Evolutionary conservation across 2,329 filamentous ascomycete genomes (phyloP), one percentile per base, ranked within the genome.

Genomic region (Incumbomyces delicatus): DNA sequence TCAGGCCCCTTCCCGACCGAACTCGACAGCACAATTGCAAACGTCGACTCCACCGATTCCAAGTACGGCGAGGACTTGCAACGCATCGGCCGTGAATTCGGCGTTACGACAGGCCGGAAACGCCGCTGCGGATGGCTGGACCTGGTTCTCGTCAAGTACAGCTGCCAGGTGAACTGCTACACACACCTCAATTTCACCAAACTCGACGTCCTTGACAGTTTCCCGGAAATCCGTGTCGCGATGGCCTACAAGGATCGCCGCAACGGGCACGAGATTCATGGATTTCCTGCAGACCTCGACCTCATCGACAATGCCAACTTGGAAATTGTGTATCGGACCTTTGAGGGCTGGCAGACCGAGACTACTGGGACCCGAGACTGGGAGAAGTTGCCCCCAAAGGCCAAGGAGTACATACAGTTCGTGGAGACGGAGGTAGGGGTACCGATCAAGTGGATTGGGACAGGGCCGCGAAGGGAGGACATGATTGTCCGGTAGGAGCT

Each of bases 81-180:
- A 51, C 56, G 59, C 33, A 59, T 75, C 31, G 74, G 74, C 41
- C 66, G 67, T 49, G 74, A 77, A 57, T 71, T 73, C 47, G 74
- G 78, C 50, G 74, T 77, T 36, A 77, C 74, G 2, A 81, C 78
- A 5, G 78, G 78, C 44, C 74, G 78, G 41, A 74, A 71, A 56
- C 73, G 78, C 32, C 75, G 78, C 50, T 81, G 78, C 55, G 78
- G 78, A 43, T 81, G 78, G 78, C 71, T 81, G 53, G 78, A 82
- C 59, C 68, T 81, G 34, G 77, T 81, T n/a, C 68, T 81, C 13
- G 68, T 78, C 55, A 76, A 77, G 58, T 78, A 79, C 69, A 78
- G 75, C 60, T 74, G 76, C 27, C 65, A 74, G 11, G 64, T 73
- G 54, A 73, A 73, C 63, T 67, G 71, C 61, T 73, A 73, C 61